Evolutionary conservation across 495 filamentous ascomycete genomes (phyloP), one percentile per base, ranked within the genome.

Genomic region (Penicillium subrubescens): DNA sequence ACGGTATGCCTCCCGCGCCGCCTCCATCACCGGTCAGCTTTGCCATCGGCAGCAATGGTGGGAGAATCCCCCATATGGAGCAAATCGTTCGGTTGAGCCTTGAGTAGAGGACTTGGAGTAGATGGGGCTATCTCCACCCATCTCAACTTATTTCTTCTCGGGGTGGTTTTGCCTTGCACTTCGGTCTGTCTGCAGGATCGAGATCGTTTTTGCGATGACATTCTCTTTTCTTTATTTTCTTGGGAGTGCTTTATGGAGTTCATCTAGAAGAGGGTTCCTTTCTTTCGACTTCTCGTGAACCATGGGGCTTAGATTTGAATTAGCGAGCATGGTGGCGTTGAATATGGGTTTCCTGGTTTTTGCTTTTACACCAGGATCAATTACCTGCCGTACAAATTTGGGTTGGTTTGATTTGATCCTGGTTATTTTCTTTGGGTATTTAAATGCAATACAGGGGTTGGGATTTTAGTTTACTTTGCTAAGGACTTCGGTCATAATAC

Each of bases 11-110:
- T 8, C 79, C 82, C 0, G 71, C 71, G 7, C 83, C 82, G 8
- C 82, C 82, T 19, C 83, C 83, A 6, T 82, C 79, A 3, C 83
- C 82, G 0, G 80, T 83, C 57, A 73, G 74, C 55, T 80, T 77
- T 41, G 69, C 71, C 29, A 62, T 70, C 23, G 63, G 66, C 44
- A 66, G 66, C 15, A 64, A 63, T 14, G 61, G 67, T 5, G 64
- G 67, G 44, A 66, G 60, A 25, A 33, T 61, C 11, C 19, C 46
- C 5, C 19, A 71, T 27, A 63, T 51, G 25, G 64, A 67, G 33
- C 62, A 73, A n/a, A 67, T 73, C 25, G 62, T 64, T 23, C 62
- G 56, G 29, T 29, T 73, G 57, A 67, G 58, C 41, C 58, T 73
- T n/a, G 71, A 71, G 65, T 71, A 62, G 57, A 62, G 37, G 15